These are phyloP conservation scores for Yamadazyma olivae DNA, from an alignment of 805 yeast genomes.

Conservation along the genomic window DNA sequence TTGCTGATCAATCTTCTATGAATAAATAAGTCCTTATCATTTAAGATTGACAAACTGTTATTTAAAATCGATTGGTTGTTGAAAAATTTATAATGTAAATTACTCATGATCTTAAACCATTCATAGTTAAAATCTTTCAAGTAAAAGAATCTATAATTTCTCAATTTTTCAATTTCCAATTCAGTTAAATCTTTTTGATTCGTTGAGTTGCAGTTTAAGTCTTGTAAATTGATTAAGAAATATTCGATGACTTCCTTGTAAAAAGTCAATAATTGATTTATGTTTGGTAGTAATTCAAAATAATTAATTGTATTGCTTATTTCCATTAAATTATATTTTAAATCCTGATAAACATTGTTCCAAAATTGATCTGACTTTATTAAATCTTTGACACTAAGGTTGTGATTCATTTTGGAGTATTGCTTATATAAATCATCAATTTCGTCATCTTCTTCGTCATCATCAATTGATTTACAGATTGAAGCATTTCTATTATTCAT, in stretches of 20 bases:
- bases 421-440: constrained; percentile 5
- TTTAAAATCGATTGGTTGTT: constrained; percentile 11
- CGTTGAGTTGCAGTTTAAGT: constrained; percentile 2
- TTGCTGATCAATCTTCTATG: constrained; percentile 13
- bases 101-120: constrained; percentile 18
- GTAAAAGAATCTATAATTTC: constrained; percentile 15
- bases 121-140: constrained; percentile 21
- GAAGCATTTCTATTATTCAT: not conserved
- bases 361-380: constrained; percentile 21
- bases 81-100: constrained; percentile 15
- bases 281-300: constrained; percentile 18
- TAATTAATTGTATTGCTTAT: constrained; percentile 11
- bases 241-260: constrained; percentile 22
- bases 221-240: constrained; percentile 16
- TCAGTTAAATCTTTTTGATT: constrained; percentile 4
- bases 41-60: constrained; percentile 5
- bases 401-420: constrained; percentile 3
- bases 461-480: no score
- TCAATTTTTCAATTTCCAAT: constrained; percentile 6
- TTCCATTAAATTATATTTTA: constrained; percentile 19
- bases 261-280: constrained; percentile 16
- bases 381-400: constrained; percentile 8
- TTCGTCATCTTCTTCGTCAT: not conserved
- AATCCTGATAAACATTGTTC: constrained; percentile 29
- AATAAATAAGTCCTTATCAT: constrained; percentile 5